A percentile compares a stretch with the other conserved stretches of the same genome.
Conservation (phyloP, 345 rosid genomes). For the Alliaria petiolata region DNA sequence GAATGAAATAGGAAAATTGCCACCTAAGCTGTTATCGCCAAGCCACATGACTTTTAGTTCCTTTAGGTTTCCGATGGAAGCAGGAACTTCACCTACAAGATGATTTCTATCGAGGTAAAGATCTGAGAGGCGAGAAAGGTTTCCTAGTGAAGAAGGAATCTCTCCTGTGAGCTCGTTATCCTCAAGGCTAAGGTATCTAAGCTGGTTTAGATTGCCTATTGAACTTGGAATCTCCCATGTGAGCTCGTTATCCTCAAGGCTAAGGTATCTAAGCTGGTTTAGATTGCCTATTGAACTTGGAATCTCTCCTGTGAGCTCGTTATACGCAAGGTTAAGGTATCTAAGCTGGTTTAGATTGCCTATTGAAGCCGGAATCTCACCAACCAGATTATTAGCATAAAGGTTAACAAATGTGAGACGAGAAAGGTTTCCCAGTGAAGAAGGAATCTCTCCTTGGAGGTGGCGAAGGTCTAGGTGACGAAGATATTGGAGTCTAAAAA, state of each 20-base stretch:
- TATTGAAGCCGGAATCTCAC: background rate
- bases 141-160: slow-evolving; percentile 15
- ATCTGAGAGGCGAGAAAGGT: background rate
- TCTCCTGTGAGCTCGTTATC: background rate
- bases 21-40: background rate
- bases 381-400: background rate
- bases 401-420: background rate
- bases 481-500: slow-evolving; percentile 8
- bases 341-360: background rate
- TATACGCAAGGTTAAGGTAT: background rate
- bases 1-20: background rate
- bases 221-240: background rate
- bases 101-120: background rate
- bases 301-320: too few relatives aligned
- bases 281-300: too few relatives aligned
- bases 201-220: background rate
- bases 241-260: background rate
- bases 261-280: too few relatives aligned
- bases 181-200: background rate
- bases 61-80: background rate
- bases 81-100: background rate
- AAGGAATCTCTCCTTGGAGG: background rate
- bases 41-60: background rate
- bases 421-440: background rate
- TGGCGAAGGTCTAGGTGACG: background rate